These are phyloP conservation scores for Dactylonectria macrodidyma DNA, from an alignment of 2,329 filamentous ascomycete species.

Conservation along the genomic window DNA sequence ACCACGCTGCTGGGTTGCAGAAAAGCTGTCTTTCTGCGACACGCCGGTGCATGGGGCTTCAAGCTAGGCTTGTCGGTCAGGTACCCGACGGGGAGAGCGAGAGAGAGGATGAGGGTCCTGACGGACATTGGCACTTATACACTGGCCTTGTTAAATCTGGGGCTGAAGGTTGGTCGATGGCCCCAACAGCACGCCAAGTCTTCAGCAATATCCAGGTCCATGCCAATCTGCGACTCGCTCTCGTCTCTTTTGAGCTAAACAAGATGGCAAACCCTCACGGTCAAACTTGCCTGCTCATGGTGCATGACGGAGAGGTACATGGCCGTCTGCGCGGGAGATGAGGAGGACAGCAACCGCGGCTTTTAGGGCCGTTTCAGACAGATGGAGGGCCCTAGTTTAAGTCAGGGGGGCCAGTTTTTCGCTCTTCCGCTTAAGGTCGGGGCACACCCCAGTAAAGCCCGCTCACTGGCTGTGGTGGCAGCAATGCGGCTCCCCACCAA, in stretches of 20 bases:
- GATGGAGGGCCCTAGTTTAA: slow-evolving; percentile 26
- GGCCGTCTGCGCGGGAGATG: slow-evolving; percentile 41
- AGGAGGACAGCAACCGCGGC: slow-evolving; percentile 38
- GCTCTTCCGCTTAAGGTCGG: slow-evolving; percentile 7
- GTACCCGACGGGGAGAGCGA: neutral
- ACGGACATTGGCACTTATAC: neutral
- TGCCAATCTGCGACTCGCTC: neutral
- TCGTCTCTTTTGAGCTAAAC: neutral
- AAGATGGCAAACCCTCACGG: neutral
- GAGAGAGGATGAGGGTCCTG: neutral
- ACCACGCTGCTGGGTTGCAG: slow-evolving; percentile 34
- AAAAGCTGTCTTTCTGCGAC: slow-evolving; percentile 42
- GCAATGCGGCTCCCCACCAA: slow-evolving; percentile 31
- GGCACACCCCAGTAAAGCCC: slow-evolving; percentile 3
- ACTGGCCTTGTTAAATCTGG: neutral
- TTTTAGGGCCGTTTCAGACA: slow-evolving; percentile 48
- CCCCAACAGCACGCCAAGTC: neutral
- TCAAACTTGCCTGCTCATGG: slow-evolving; percentile 8
- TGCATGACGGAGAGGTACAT: slow-evolving; percentile 17
- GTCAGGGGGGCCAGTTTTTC: slow-evolving; percentile 25
- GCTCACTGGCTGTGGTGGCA: slow-evolving; percentile 11
- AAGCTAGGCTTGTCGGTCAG: slow-evolving; percentile 11
- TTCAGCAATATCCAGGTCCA: neutral
- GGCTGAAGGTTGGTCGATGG: neutral
- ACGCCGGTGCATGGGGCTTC: slow-evolving; percentile 40